Base-by-base conservation (phyloP, 306 rosid genomes). In the Vigna radiata region DNA sequence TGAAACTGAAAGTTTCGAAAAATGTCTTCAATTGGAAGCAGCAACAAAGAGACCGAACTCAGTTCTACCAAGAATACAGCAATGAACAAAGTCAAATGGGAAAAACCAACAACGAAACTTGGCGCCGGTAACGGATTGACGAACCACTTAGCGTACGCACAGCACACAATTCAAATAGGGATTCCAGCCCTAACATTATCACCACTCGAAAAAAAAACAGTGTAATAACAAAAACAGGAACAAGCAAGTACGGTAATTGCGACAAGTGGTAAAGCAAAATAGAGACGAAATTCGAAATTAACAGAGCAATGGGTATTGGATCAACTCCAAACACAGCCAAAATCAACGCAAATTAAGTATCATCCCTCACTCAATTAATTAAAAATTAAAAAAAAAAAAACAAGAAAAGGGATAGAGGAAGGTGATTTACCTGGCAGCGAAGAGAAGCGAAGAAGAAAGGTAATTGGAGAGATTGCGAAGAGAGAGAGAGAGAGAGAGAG, bases 351-450 rank as follows among this genome's bases (percentile, higher is more conserved):
- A 77, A 55, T 82, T 75, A 31, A 72, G 72, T 64, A 81, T 67
- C 64, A 46, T 37, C 47, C 75, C 29, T 18, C 44, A 61, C 44
- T 70, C 13, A 37, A 79, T 78, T 78, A 43, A 79, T 81, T 80
- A 76, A 64, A 18, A 29, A 60, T 4, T 17, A 7, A 46, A 70
- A 10, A 31, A 0, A 8, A 16, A 19, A 14, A 25, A 17, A 58
- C 15, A 12, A 33, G 37, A 33, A 4, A 43, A 52, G 19, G 33
- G 13, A 50, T 7, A 53, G 66, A 71, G 63, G 50, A 67, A 18
- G 61, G 68, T 8, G 43, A 55, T 65, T 77, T 83, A 89, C 93
- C 93, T 85, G 54, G 31, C 25, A 72, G 39, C 67, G 71, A 48
- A 77, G 70, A 60, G 12, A 15, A 71, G 25, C 69, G 68, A 31